phyloP scores from a whole-genome alignment of 352 stramenopile species.

The Phytophthora megakarya region DNA sequence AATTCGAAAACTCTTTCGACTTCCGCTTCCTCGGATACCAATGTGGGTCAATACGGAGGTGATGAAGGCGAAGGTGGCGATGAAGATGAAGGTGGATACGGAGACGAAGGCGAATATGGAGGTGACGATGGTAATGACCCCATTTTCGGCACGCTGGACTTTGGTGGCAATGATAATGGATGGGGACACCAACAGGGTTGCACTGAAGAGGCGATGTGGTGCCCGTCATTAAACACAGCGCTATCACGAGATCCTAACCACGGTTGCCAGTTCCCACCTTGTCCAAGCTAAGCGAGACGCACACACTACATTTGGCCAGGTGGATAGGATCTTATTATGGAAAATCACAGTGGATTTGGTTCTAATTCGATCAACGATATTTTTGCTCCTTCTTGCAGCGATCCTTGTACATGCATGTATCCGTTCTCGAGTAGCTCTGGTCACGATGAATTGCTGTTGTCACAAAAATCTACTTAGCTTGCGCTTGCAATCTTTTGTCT shows the following conservation, averaged over 20 bases:
- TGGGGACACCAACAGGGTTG: conserved; percentile 25
- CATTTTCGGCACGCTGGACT: conserved; percentile 14
- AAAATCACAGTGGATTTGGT: background rate
- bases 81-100: background rate
- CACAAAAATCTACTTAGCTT: conserved; percentile 11
- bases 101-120: background rate
- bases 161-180: background rate
- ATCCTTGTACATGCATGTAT: conserved; percentile 1
- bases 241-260: conserved; percentile 35
- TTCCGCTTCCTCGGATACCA: background rate
- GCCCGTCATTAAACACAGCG: conserved; percentile 10
- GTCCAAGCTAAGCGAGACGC: conserved; percentile 12
- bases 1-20: conserved; percentile 3
- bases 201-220: conserved; percentile 48
- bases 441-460: background rate
- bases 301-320: background rate
- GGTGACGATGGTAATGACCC: background rate
- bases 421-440: too few species aligned
- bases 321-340: background rate
- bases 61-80: background rate
- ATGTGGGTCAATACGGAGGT: background rate
- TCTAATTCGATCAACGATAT: conserved; percentile 14
- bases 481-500: conserved; percentile 42
- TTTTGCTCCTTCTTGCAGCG: background rate
- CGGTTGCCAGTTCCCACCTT: conserved; percentile 41